Conservation (phyloP, 371 early-diverging fungal genomes). For the Mucor sp. region DNA sequence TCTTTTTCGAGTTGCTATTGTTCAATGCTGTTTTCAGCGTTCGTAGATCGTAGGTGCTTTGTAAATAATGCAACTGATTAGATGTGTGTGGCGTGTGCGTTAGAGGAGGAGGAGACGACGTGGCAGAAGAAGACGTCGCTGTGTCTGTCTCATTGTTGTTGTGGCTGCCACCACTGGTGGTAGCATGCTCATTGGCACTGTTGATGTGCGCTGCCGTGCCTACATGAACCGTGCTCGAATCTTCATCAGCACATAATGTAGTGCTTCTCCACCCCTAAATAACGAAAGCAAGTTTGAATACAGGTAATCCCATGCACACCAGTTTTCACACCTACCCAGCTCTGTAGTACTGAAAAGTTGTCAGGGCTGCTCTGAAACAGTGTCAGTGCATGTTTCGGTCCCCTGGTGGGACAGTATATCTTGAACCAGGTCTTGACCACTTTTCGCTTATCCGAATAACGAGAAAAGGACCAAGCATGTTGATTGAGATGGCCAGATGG, state of each 20-base stretch:
- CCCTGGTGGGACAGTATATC: conserved; percentile 52
- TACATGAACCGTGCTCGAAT: neutral
- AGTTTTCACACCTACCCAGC: conserved; percentile 47
- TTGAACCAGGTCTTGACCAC: conserved; percentile 60
- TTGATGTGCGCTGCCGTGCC: neutral
- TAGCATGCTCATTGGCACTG: neutral
- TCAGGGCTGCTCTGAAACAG: conserved; percentile 62
- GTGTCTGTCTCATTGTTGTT: neutral
- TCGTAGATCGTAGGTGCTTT: conserved; percentile 5
- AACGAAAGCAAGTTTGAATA: neutral
- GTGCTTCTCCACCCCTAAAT: conserved; percentile 59
- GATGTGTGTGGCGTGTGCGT: conserved; percentile 8
- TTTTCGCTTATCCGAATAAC: conserved; percentile 50
- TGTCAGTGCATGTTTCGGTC: conserved; percentile 54
- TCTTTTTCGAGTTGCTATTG: neutral
- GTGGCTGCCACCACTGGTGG: neutral
- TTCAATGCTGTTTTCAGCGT: conserved; percentile 10
- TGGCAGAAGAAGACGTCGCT: neutral
- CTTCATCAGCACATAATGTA: conserved; percentile 52
- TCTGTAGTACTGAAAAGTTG: conserved; percentile 50
- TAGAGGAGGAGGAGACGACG: conserved; percentile 2
- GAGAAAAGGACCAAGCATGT: conserved; percentile 35
- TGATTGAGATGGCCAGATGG: neutral
- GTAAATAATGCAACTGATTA: conserved; percentile 8
- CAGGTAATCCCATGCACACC: neutral